Percentiles rank a stretch among this genome's conserved stretches.
phyloP scores from a whole-genome alignment of 768 basidiomycete genomes.

The Boletus subparvulus region DNA sequence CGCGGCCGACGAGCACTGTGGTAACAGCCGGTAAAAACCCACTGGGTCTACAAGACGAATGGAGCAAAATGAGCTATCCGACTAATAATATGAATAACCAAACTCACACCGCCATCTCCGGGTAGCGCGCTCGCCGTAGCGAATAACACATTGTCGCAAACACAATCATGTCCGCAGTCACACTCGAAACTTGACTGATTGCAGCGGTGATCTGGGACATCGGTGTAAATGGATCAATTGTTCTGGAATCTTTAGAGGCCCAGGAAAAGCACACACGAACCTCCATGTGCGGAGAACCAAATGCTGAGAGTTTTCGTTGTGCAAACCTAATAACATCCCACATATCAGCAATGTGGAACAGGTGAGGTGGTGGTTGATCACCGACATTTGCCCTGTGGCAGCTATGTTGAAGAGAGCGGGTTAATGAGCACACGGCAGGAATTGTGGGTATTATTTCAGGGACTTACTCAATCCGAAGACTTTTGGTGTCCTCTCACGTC shows the following conservation, averaged over 20 bases:
- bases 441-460: not conserved
- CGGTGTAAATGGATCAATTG: not conserved
- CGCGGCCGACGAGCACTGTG: slow-evolving; percentile 16
- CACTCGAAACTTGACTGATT: slow-evolving; percentile 9
- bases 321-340: slow-evolving; percentile 13
- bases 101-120: slow-evolving; percentile 20
- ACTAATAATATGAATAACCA: not conserved
- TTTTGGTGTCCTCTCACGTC: slow-evolving; percentile 13
- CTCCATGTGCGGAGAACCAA: slow-evolving; percentile 18
- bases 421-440: not conserved
- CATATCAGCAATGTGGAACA: slow-evolving; percentile 6
- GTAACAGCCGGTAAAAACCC: slow-evolving; percentile 1
- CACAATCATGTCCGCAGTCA: slow-evolving; percentile 12
- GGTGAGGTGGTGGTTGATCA: not conserved
- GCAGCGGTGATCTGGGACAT: slow-evolving; percentile 12
- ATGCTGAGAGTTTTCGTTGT: slow-evolving; percentile 22
- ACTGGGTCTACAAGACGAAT: slow-evolving; percentile 9
- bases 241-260: not conserved
- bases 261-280: slow-evolving; percentile 9
- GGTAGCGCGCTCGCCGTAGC: slow-evolving; percentile 17
- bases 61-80: not conserved
- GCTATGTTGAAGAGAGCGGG: slow-evolving; percentile 6
- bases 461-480: slow-evolving; percentile 31
- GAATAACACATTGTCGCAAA: slow-evolving; percentile 18
- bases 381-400: slow-evolving; percentile 28